These are phyloP conservation scores for Eucalyptus brandiana DNA, from an alignment of 345 rosid species.

Conservation along the genomic window DNA sequence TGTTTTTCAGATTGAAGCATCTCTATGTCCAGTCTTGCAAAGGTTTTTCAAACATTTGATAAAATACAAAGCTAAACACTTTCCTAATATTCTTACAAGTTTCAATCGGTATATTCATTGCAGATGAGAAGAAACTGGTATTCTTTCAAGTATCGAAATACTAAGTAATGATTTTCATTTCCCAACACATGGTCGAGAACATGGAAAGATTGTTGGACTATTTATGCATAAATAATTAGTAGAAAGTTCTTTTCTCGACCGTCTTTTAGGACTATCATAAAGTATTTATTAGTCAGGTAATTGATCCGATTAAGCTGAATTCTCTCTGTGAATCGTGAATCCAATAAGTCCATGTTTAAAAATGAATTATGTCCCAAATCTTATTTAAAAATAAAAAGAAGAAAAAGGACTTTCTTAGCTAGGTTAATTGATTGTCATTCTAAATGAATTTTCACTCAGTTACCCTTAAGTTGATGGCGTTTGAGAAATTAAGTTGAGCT, in stretches of 20 bases:
- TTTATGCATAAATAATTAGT: background rate
- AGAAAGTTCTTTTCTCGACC: background rate
- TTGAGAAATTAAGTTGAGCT: background rate
- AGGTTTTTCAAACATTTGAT: background rate
- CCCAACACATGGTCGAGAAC: background rate
- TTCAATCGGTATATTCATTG: background rate
- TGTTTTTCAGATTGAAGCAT: background rate
- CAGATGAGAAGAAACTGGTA: conserved; percentile 66
- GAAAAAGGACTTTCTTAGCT: background rate
- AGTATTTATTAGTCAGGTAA: background rate
- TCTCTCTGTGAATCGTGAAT: background rate
- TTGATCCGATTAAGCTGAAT: background rate
- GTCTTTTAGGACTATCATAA: background rate
- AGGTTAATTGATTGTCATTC: background rate
- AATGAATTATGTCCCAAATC: background rate
- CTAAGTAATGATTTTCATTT: background rate
- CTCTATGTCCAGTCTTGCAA: background rate
- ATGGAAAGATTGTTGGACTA: background rate
- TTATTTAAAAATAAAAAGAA: background rate
- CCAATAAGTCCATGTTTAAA: background rate
- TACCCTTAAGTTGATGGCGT: background rate
- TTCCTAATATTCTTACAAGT: background rate
- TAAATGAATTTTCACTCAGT: background rate
- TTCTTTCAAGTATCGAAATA: conserved; percentile 8
- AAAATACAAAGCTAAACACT: background rate